Base-by-base conservation (phyloP, 345 rosid species). In the Eucalyptus cladocalyx region DNA sequence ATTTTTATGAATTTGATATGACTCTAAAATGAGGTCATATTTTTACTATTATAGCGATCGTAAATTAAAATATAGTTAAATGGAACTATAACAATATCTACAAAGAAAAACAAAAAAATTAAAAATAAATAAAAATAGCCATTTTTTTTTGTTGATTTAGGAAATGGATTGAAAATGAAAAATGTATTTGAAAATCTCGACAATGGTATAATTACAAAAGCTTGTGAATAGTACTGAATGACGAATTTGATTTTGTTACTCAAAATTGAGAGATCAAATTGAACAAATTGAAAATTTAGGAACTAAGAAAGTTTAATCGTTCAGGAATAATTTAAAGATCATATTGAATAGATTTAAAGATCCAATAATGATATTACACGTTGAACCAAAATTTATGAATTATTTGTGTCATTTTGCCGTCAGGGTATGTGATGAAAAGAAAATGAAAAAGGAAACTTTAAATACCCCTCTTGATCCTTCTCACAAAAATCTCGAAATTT, bases 371-470 rank as follows among this genome's bases (percentile, higher is more conserved):
- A 32, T 24, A 34, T 34, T 34, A 1, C 24, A 18, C 0, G 6
- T 69, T 3, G 10, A 65, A 32, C 2, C 19, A 65, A n/a, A 65
- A n/a, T 62, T 60, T 30, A 56, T 56, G 0, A 56, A 28, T 1
- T 28, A 60, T 28, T 60, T 2, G 4, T 12, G 17, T 60, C 67
- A 28, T 60, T 12, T 60, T 12, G 7, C 16, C 14, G 1, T 3
- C 1, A 0, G 0, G 32, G 4, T 26, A 28, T 0, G 3, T 6
- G 62, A 9, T 23, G 62, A 56, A 28, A 60, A 19, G 26, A 19
- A 19, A 53, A 53, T 53, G 24, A 19, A 53, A 53, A 19, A 53
- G 0, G 2, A 53, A 53, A 62, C n/a, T 30, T 62, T 62, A 28
- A n/a, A 67, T 32, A 67, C 9, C 80, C 23, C 10, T n/a, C 76